Evolutionary conservation across 768 basidiomycete genomes (phyloP), one percentile per base, ranked within the genome.

Genomic region (Amanita thiersii): DNA sequence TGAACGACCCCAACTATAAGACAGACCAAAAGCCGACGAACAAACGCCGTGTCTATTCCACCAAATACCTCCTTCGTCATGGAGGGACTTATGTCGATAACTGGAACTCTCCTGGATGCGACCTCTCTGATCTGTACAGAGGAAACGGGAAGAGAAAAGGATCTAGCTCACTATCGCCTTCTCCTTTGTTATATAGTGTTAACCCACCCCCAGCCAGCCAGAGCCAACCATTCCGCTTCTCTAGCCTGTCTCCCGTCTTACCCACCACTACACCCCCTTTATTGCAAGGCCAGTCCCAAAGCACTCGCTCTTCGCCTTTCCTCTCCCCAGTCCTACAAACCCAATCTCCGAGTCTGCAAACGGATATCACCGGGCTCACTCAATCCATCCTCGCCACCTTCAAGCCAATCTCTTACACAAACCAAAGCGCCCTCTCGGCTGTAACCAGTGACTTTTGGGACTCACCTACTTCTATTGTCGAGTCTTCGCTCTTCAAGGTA

Each of bases 21-120:
- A n/a, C n/a, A n/a, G n/a, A n/a, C n/a, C n/a, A n/a, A n/a, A n/a
- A n/a, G n/a, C n/a, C n/a, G n/a, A n/a, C n/a, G n/a, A n/a, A n/a
- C 3, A 40, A 36, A n/a, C 25, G 34, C 9, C 41, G 41, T 9
- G 37, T 15, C 10, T 35, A 26, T n/a, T 43, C 41, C 7, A 35
- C 41, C 34, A 43, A 43, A 19, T 43, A 43, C 26, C 33, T 35
- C 6, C 41, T 43, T 19, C 41, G 41, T 5, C 33, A 43, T 28
- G 41, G 41, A 5, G 15, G 20, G 19, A n/a, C n/a, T n/a, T 28
- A 43, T 17, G 18, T 43, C 17, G 41, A 43, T 12, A 43, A 43
- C 34, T 43, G 41, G 41, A 36, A 30, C 23, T 29, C 14, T 8
- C 39, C 28, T 11, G 39, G 39, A 8, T 43, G 41, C 18, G 41